Evolutionary conservation across 2,329 filamentous ascomycete genomes (phyloP), one percentile per base, ranked within the genome.

Genomic region (Cytospora mali): DNA sequence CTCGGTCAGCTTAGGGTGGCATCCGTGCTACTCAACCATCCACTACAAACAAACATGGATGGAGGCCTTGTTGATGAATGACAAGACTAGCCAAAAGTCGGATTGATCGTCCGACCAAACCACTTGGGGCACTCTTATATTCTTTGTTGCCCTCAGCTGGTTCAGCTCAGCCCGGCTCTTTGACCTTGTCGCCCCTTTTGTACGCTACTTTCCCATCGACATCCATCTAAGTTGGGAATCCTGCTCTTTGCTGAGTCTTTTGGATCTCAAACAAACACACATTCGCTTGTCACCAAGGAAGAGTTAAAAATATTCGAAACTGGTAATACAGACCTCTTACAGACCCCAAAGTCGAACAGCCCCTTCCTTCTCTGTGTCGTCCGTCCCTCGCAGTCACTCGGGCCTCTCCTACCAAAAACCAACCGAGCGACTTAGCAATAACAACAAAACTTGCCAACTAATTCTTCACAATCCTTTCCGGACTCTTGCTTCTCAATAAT

Each of bases 401-500:
- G 42, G 1, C 23, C 9, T 5, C 10, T 46, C 42, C 13, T 46
- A 10, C 42, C 42, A 46, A 23, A 23, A n/a, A 9, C 6, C 42
- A 23, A 23, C n/a, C 42, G 42, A 23, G 13, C n/a, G 10, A 46
- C 18, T 18, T 18, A 10, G 10, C 16, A 7, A n/a, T 16, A 46
- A 23, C 9, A 46, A 46, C 2, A 23, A 23, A 46, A n/a, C n/a
- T 18, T 10, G 16, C 21, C 7, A 18, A 46, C 42, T 10, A 46
- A 21, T 3, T 46, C 6, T 11, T 23, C 7, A 11, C n/a, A n/a
- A 23, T 46, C 42, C 3, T 60, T 29, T 31, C 42, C 39, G 27
- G 48, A 39, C n/a, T 54, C 50, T 54, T 23, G 18, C 23, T 21
- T 21, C 2, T 14, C 42, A 60, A 39, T 33, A n/a, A 60, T 60